Percentiles rank a stretch among this genome's conserved stretches.
Evolutionary conservation across 495 filamentous ascomycete species (phyloP).

Genomic region (Staphylotrichum longicolle): DNA sequence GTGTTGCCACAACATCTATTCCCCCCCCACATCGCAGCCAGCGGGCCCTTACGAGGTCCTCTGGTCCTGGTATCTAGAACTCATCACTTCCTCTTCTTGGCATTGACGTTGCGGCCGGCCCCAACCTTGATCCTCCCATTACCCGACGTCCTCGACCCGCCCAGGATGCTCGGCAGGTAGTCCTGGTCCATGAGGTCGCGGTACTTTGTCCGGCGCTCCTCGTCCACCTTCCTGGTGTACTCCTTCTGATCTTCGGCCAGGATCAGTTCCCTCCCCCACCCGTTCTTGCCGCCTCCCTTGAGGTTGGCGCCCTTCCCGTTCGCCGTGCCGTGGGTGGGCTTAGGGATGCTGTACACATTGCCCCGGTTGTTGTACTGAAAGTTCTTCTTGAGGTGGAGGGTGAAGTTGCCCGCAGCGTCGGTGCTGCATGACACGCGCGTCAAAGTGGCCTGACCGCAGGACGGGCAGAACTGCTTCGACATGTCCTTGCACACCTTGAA

Average conservation of each 20-base stretch:
- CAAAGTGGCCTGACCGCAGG: slow-evolving; percentile 83
- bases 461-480: slow-evolving; percentile 87
- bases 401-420: slow-evolving; percentile 74
- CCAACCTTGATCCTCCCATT: slow-evolving; percentile 74
- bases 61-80: not conserved
- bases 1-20: not conserved
- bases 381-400: slow-evolving; percentile 86
- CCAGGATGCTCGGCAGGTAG: slow-evolving; percentile 82
- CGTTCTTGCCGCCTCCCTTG: slow-evolving; percentile 78
- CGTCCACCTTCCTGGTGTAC: slow-evolving; percentile 62
- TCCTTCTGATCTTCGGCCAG: slow-evolving; percentile 97
- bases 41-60: too few species aligned
- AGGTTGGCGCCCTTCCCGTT: slow-evolving; percentile 65
- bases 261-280: slow-evolving; percentile 78
- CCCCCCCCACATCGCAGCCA: not conserved
- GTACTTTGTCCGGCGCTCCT: slow-evolving; percentile 64
- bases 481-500: slow-evolving; percentile 83
- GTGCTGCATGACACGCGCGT: slow-evolving; percentile 85
- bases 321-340: slow-evolving; percentile 75
- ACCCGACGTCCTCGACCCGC: slow-evolving; percentile 64
- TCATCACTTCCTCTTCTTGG: slow-evolving; percentile 51
- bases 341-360: slow-evolving; percentile 85
- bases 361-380: slow-evolving; percentile 95
- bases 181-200: slow-evolving; percentile 93
- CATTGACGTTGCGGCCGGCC: slow-evolving; percentile 83